Evolutionary conservation across 2,329 filamentous ascomycete species (phyloP), one percentile per base, ranked within the genome.

Genomic region (Neoascochyta sp.): DNA sequence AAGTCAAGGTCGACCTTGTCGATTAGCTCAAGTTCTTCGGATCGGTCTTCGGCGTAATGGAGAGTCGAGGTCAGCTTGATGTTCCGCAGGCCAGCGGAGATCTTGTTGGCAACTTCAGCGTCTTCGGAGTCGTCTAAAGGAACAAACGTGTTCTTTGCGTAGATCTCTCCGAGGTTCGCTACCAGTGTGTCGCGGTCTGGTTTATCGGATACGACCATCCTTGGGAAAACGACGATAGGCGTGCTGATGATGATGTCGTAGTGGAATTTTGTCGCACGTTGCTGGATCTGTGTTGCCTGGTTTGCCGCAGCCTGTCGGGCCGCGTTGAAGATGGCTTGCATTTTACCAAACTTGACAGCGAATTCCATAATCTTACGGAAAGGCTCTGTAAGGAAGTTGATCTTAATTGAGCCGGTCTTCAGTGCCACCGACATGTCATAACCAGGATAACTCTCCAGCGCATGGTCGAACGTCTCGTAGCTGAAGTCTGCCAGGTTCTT

Each of bases 331-430:
- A 98, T 84, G 13, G 92, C 90, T 64, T 98, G 92, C 92, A 99
- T 99, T 65, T 94, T 95, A 39, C 93, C 92, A 60, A 99, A 99
- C 54, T 98, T 98, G 60, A 99, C 88, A 23, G 94, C 72, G 63
- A 98, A 99, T 47, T 93, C 86, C 63, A 98, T 86, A 43, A 99
- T 96, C 66, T 96, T 96, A 29, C 92, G 80, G 70, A 96, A 95
- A 0, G 92, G 92, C 61, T 98, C 93, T 40, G 95, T 90, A 4
- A 96, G 68, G 60, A 99, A 98, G 60, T 95, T 96, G 57, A 98
- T 74, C 66, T 94, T 96, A 61, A 98, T 83, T 0, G 92, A 98
- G 2, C 92, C 92, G 11, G 92, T 90, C 19, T 90, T 81, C 8
- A 99, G 70, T 54, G 80, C 93, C 16, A 98, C 80, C 2, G 89